Evolutionary conservation across 192 early-diverging fungal species (phyloP).

Genomic region (Allomyces arbusculus): DNA sequence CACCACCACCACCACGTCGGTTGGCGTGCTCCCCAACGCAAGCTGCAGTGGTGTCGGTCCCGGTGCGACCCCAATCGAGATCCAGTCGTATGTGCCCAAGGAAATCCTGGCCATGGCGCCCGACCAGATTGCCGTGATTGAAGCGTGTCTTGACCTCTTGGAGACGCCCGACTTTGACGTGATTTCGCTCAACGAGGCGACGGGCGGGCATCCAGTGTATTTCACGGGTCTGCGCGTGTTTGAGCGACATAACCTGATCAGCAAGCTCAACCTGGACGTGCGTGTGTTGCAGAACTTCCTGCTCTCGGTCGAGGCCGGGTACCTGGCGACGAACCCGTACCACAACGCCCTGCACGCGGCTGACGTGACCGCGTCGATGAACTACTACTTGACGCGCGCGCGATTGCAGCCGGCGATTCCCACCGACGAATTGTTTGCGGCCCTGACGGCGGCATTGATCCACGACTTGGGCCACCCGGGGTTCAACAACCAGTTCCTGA

Average conservation of each 20-base stretch:
- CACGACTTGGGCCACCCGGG: constrained; percentile 27
- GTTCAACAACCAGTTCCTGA: constrained; percentile 29
- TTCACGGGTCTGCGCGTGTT: constrained; percentile 14
- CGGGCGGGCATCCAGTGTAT: constrained; percentile 11
- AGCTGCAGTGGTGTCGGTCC: too few relatives aligned
- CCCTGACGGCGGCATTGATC: constrained; percentile 19
- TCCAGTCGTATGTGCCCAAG: not conserved
- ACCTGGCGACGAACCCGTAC: constrained; percentile 16
- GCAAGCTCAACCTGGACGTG: constrained; percentile 8
- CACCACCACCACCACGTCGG: not conserved
- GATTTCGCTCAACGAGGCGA: constrained; percentile 3
- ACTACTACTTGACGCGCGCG: constrained; percentile 15
- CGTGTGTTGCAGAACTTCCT: constrained; percentile 11
- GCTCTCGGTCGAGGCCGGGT: constrained; percentile 14
- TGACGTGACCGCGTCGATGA: constrained; percentile 27
- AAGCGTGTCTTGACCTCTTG: not conserved
- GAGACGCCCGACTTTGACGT: constrained; percentile 3
- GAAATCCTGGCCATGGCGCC: not conserved
- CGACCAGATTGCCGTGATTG: not conserved
- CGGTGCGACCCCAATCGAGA: not conserved
- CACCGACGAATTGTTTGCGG: constrained; percentile 17
- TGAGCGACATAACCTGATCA: constrained; percentile 8
- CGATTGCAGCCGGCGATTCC: constrained; percentile 7
- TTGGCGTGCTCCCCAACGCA: too few relatives aligned
- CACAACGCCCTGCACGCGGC: constrained; percentile 34